Evolutionary conservation across 148 eudicot genomes (phyloP).

Genomic region (Spergularia bocconei): DNA sequence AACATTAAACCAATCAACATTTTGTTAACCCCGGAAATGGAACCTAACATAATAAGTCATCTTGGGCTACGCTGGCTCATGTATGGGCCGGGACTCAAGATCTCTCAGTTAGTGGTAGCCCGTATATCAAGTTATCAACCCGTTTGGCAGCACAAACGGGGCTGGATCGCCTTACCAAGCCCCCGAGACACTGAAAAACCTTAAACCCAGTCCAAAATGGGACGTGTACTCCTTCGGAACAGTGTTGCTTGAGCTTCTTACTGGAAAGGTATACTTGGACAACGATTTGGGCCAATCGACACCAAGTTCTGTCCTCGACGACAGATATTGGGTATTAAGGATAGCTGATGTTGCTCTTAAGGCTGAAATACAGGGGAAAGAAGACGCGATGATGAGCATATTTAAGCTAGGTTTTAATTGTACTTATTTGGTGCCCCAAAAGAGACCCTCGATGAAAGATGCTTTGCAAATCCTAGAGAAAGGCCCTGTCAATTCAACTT

Average conservation of each 20-base stretch:
- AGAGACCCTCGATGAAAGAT: conserved; percentile 89
- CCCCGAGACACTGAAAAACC: conserved; percentile 71
- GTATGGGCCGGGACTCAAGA: conserved; percentile 45
- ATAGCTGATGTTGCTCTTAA: conserved; percentile 74
- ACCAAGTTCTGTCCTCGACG: conserved; percentile 41
- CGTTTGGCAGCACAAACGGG: conserved; percentile 35
- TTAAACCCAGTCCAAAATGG: conserved; percentile 81
- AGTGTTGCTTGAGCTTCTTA: conserved; percentile 76
- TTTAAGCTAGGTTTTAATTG: conserved; percentile 86
- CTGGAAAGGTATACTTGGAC: conserved; percentile 70
- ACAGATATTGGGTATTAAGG: conserved; percentile 55
- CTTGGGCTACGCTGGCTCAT: conserved; percentile 70
- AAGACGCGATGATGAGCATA: conserved; percentile 58
- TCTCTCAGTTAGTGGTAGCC: conserved; percentile 36
- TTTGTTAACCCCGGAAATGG: conserved; percentile 71
- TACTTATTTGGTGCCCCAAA: conserved; percentile 68
- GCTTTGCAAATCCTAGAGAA: conserved; percentile 70
- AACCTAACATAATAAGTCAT: conserved; percentile 74
- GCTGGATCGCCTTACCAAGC: conserved; percentile 76
- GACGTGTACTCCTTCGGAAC: conserved; percentile 92
- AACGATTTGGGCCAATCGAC: conserved; percentile 75
- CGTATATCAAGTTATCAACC: conserved; percentile 38
- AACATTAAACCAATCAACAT: conserved; percentile 91
- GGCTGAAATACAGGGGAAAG: conserved; percentile 64
- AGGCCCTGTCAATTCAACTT: no score